phyloP scores from a whole-genome alignment of 2,329 filamentous ascomycete genomes.

The Penicillium sp. region DNA sequence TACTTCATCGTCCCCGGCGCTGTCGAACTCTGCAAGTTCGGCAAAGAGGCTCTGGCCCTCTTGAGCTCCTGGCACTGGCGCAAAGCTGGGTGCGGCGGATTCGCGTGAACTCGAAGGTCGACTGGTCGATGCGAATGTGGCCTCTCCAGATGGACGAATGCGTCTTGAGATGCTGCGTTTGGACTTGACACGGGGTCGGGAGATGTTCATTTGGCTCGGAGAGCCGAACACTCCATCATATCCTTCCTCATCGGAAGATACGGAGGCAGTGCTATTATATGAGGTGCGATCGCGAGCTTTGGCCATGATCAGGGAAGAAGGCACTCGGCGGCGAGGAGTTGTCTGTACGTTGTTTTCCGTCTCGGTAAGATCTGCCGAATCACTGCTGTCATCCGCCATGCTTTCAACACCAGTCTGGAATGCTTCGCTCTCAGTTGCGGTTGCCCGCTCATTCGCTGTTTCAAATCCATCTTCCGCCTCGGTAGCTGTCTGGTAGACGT shows the following conservation, averaged over 20 bases:
- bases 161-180: constrained; percentile 63
- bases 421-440: constrained; percentile 81
- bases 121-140: constrained; percentile 40
- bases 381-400: constrained; percentile 60
- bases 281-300: constrained; percentile 62
- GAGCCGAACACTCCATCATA: constrained; percentile 61
- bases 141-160: constrained; percentile 51
- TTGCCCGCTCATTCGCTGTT: constrained; percentile 72
- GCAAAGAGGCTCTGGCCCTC: constrained; percentile 80
- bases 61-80: constrained; percentile 46
- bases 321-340: constrained; percentile 41
- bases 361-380: constrained; percentile 76
- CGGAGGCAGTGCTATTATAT: constrained; percentile 84
- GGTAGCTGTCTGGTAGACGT: constrained; percentile 77
- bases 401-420: constrained; percentile 91
- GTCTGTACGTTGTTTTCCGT: constrained; percentile 62
- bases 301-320: constrained; percentile 39
- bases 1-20: constrained; percentile 65
- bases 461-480: constrained; percentile 69
- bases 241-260: constrained; percentile 72
- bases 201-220: constrained; percentile 62
- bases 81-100: constrained; percentile 54
- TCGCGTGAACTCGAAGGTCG: constrained; percentile 46
- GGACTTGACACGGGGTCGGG: constrained; percentile 69
- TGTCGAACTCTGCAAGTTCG: constrained; percentile 78